Evolutionary conservation across 148 eudicot species (phyloP).

Genomic region (Heliosperma pusillum): DNA sequence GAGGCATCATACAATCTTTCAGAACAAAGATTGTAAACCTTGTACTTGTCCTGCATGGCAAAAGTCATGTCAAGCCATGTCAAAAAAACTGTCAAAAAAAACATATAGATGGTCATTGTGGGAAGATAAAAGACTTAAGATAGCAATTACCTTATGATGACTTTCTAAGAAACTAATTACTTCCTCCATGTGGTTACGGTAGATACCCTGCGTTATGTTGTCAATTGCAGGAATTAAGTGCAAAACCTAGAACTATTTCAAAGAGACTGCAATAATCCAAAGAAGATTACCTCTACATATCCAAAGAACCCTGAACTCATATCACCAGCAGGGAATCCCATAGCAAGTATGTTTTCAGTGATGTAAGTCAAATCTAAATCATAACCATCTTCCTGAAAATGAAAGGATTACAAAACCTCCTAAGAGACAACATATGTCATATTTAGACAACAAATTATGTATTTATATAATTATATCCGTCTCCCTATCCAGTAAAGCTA

Average conservation of each 20-base stretch:
- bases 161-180: constrained; percentile 89
- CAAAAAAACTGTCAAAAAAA: constrained; percentile 5
- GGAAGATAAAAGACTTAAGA: not conserved
- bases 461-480: not conserved
- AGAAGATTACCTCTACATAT: constrained; percentile 72
- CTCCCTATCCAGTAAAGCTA: not conserved
- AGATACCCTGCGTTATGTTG: constrained; percentile 64
- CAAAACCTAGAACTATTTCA: not conserved
- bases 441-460: not conserved
- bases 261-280: not conserved
- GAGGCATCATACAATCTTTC: constrained; percentile 99
- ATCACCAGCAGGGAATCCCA: constrained; percentile 99
- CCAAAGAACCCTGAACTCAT: constrained; percentile 97
- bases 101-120: not conserved
- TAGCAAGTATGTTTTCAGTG: constrained; percentile 95
- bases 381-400: constrained; percentile 83
- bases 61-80: not conserved
- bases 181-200: constrained; percentile 99
- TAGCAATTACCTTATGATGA: constrained; percentile 72
- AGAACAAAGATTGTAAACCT: constrained; percentile 98
- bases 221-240: not conserved
- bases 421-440: not conserved
- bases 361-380: constrained; percentile 98
- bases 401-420: not conserved
- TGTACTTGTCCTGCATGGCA: constrained; percentile 75